Evolutionary conservation across 2,329 filamentous ascomycete species (phyloP).

Genomic region (Coniochaeta hoffmannii): DNA sequence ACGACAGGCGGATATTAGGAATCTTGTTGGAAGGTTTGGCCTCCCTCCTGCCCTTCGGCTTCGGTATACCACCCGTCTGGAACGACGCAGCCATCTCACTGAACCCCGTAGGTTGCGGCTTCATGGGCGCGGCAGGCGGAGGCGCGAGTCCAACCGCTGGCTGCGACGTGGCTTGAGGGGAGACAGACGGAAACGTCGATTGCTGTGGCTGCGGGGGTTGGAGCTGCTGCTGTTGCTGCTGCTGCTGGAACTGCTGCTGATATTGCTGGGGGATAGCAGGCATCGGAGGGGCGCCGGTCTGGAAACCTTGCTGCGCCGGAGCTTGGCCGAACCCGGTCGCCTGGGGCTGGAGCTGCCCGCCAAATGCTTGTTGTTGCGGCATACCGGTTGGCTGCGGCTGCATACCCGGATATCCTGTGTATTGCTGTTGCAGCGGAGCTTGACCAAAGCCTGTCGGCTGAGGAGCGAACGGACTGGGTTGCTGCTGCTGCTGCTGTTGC

Average conservation of each 20-base stretch:
- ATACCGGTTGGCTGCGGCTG: conserved; percentile 39
- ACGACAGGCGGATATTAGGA: conserved; percentile 87
- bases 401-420: conserved; percentile 46
- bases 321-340: conserved; percentile 53
- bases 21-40: conserved; percentile 64
- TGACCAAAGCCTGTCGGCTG: conserved; percentile 54
- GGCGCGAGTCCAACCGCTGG: conserved; percentile 27
- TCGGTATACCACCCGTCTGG: conserved; percentile 40
- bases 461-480: conserved; percentile 47
- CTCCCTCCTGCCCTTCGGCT: conserved; percentile 36
- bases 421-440: conserved; percentile 47
- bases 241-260: conserved; percentile 50
- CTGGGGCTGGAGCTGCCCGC: conserved; percentile 50
- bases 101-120: conserved; percentile 60
- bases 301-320: conserved; percentile 52
- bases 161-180: conserved; percentile 39
- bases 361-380: conserved; percentile 40
- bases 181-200: conserved; percentile 37
- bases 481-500: conserved; percentile 38
- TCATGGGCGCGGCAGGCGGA: conserved; percentile 51
- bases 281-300: conserved; percentile 50
- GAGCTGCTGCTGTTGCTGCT: conserved; percentile 37
- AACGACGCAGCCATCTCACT: conserved; percentile 61
- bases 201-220: conserved; percentile 32
- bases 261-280: conserved; percentile 51